Conservation (phyloP, 2,329 filamentous ascomycete genomes). For the Metarhizium rileyi region DNA sequence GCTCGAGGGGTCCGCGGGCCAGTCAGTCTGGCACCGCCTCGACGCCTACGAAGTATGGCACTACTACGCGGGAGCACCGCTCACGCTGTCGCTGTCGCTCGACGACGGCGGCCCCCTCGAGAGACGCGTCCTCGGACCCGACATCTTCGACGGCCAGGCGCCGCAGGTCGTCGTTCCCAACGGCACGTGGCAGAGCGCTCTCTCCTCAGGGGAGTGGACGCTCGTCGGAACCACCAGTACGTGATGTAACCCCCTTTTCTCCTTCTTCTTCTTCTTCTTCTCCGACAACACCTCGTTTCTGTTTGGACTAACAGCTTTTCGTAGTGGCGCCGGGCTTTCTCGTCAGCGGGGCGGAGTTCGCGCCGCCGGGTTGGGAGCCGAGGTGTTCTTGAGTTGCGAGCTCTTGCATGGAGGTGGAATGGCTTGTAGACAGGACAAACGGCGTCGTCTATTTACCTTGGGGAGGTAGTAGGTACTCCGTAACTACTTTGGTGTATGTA, state of each 20-base stretch:
- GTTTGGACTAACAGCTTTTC: neutral
- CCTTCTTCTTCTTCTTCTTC: too few relatives aligned
- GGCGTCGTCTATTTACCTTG: too few relatives aligned
- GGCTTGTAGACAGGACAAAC: too few relatives aligned
- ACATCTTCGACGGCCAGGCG: constrained; percentile 29
- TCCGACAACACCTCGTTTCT: too few relatives aligned
- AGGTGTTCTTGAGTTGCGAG: too few relatives aligned
- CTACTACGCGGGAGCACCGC: constrained; percentile 41
- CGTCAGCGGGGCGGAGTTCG: neutral
- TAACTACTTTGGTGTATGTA: too few relatives aligned
- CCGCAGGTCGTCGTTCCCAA: constrained; percentile 34
- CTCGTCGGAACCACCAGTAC: constrained; percentile 27
- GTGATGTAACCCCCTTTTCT: too few relatives aligned
- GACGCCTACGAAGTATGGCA: constrained; percentile 43
- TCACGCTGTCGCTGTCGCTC: constrained; percentile 33
- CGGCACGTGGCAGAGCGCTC: constrained; percentile 35
- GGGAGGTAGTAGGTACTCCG: too few relatives aligned
- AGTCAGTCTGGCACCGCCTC: constrained; percentile 39
- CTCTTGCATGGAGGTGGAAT: too few relatives aligned
- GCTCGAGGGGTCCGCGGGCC: constrained; percentile 30
- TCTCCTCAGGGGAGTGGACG: constrained; percentile 36
- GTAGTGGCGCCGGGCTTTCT: neutral
- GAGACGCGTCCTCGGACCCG: constrained; percentile 28
- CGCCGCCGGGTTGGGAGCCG: too few relatives aligned
- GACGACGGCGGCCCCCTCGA: constrained; percentile 30